Conservation (phyloP, 805 yeast species). For the Brettanomyces sp. region DNA sequence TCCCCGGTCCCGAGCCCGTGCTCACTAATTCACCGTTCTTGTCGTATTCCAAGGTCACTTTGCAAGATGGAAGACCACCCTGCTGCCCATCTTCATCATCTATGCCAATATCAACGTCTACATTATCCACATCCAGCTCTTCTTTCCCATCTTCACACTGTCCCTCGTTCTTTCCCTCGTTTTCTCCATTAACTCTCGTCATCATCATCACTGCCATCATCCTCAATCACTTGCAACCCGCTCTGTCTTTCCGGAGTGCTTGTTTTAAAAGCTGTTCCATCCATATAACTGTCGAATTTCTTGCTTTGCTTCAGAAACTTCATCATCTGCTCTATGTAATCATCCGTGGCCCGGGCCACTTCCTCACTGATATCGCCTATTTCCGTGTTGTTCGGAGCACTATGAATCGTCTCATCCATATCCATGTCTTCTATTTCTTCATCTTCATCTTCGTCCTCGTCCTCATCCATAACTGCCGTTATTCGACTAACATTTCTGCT, state of each 20-base stretch:
- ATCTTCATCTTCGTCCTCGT: slow-evolving; percentile 4
- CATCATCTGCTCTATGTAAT: slow-evolving; percentile 17
- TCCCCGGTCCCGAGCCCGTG: slow-evolving; percentile 8
- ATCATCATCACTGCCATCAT: neutral
- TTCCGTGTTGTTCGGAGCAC: neutral
- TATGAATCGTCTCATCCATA: too few species aligned
- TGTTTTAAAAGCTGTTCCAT: slow-evolving; percentile 4
- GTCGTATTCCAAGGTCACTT: slow-evolving; percentile 15
- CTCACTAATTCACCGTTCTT: slow-evolving; percentile 14
- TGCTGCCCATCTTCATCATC: neutral
- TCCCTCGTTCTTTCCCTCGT: neutral
- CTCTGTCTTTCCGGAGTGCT: slow-evolving; percentile 10
- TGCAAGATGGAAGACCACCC: slow-evolving; percentile 5
- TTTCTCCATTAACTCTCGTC: neutral
- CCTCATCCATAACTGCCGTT: neutral
- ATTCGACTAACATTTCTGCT: neutral
- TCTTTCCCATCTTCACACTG: neutral
- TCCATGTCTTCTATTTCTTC: neutral
- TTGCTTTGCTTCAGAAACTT: slow-evolving; percentile 14
- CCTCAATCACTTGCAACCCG: slow-evolving; percentile 5
- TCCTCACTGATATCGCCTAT: neutral
- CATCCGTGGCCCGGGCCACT: slow-evolving; percentile 10
- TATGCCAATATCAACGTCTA: neutral
- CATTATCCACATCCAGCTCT: neutral
- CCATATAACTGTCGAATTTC: slow-evolving; percentile 16